phyloP scores from a whole-genome alignment of 768 basidiomycete species.

The Russula earlei region DNA sequence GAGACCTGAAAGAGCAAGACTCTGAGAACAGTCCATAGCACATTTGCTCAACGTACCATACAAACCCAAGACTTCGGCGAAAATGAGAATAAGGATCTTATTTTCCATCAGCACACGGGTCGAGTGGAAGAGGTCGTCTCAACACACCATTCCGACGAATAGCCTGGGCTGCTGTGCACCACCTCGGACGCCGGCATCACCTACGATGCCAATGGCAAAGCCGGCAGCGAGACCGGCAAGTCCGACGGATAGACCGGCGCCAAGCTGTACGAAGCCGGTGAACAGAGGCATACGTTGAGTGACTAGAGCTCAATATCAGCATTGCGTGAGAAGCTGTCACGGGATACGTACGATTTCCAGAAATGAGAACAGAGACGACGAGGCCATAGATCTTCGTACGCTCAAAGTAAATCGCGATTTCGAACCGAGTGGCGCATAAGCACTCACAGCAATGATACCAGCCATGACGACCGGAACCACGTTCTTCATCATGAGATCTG shows the following conservation, averaged over 20 bases:
- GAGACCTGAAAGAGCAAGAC: slow-evolving; percentile 24
- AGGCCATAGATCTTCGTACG: slow-evolving; percentile 91
- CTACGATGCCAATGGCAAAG: slow-evolving; percentile 97
- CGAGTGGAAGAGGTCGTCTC: background rate
- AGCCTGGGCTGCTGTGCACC: slow-evolving; percentile 94
- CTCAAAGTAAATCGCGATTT: background rate
- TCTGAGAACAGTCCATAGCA: background rate
- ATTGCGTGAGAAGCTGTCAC: background rate
- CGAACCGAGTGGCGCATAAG: slow-evolving; percentile 57
- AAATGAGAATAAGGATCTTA: slow-evolving; percentile 81
- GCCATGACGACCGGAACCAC: slow-evolving; percentile 94
- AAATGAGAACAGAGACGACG: slow-evolving; percentile 95
- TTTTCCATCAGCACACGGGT: background rate
- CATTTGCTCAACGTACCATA: slow-evolving; percentile 42
- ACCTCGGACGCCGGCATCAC: slow-evolving; percentile 96
- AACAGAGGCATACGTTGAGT: slow-evolving; percentile 46
- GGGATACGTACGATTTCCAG: slow-evolving; percentile 59
- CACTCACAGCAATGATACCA: slow-evolving; percentile 99
- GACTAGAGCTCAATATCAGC: slow-evolving; percentile 5
- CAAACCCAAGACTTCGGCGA: slow-evolving; percentile 87
- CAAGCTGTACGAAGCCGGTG: slow-evolving; percentile 88
- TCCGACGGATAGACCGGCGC: slow-evolving; percentile 87
- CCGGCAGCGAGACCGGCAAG: slow-evolving; percentile 95
- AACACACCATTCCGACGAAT: slow-evolving; percentile 81
- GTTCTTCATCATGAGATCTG: slow-evolving; percentile 86